Conservation (phyloP, 1,284 basidiomycete species). For the Tranzscheliella williamsii region DNA sequence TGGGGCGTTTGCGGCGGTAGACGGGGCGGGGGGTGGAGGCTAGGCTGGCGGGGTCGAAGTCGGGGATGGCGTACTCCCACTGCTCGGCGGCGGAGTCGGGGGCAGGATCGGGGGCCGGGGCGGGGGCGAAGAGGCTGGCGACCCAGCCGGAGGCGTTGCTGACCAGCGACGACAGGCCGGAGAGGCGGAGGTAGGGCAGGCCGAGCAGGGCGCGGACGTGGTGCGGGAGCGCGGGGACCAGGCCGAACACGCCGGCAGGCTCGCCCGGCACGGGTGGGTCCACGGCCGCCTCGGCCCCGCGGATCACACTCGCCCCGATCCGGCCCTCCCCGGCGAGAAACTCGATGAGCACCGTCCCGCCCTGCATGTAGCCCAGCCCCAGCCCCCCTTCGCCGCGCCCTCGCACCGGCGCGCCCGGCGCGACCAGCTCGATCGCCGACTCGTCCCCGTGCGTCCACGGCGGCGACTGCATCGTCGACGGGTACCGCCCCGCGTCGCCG, state of each 20-base stretch:
- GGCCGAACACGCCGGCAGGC: slow-evolving; percentile 5
- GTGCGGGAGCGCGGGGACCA: slow-evolving; percentile 40
- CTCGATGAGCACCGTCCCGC: slow-evolving; percentile 47
- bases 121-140: slow-evolving; percentile 9
- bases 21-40: slow-evolving; percentile 37
- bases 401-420: not conserved
- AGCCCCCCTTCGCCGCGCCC: slow-evolving; percentile 5
- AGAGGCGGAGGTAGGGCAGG: slow-evolving; percentile 2
- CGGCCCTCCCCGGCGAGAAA: slow-evolving; percentile 36
- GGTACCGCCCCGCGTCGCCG: slow-evolving; percentile 4
- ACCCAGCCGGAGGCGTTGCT: slow-evolving; percentile 10
- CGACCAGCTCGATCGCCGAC: slow-evolving; percentile 22
- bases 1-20: slow-evolving; percentile 36
- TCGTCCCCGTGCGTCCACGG: slow-evolving; percentile 8
- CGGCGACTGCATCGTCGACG: slow-evolving; percentile 11
- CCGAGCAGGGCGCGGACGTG: slow-evolving; percentile 14
- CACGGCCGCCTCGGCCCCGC: slow-evolving; percentile 8
- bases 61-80: slow-evolving; percentile 45
- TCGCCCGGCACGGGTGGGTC: not conserved
- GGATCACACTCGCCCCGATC: slow-evolving; percentile 39
- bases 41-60: slow-evolving; percentile 35
- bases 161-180: slow-evolving; percentile 1
- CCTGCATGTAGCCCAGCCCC: slow-evolving; percentile 23
- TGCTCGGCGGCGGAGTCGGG: slow-evolving; percentile 26
- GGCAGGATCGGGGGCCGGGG: not conserved